Conservation (phyloP, 1,284 basidiomycete genomes). For the Trichosporon ovoides region DNA sequence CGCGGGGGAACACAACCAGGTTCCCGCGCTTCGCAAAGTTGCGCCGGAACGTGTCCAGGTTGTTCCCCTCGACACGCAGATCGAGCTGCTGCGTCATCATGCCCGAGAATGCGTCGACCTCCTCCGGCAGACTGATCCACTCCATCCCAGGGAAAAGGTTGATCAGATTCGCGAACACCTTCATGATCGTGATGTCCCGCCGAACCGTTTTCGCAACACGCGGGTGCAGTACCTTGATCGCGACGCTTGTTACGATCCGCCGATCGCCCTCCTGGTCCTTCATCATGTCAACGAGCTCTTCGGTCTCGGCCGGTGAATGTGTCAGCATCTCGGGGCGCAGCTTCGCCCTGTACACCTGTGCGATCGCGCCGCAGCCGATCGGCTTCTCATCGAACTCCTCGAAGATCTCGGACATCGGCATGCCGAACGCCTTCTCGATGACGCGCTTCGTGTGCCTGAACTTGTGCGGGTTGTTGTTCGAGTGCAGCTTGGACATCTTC, state of each 20-base stretch:
- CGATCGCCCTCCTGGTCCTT: constrained; percentile 18
- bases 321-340: constrained; percentile 78
- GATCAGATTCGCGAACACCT: constrained; percentile 77
- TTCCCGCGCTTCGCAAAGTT: constrained; percentile 74
- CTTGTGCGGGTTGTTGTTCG: constrained; percentile 77
- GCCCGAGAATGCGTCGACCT: constrained; percentile 87
- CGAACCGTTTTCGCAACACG: constrained; percentile 71
- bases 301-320: constrained; percentile 25
- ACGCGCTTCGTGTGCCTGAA: constrained; percentile 74
- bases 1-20: constrained; percentile 73
- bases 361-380: constrained; percentile 96
- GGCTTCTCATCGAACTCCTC: constrained; percentile 80
- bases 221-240: constrained; percentile 94
- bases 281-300: constrained; percentile 44
- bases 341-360: constrained; percentile 86
- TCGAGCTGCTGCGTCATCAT: constrained; percentile 98
- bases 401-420: constrained; percentile 82
- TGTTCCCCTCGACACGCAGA: constrained; percentile 81
- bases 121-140: constrained; percentile 94
- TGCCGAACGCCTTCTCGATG: constrained; percentile 77
- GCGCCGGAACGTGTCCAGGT: constrained; percentile 75
- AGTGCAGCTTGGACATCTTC: constrained; percentile 80
- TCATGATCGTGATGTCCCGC: constrained; percentile 81
- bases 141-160: constrained; percentile 85
- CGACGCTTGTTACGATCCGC: constrained; percentile 71